Conservation (phyloP, 768 basidiomycete genomes). For the Pleurotus sapidus region DNA sequence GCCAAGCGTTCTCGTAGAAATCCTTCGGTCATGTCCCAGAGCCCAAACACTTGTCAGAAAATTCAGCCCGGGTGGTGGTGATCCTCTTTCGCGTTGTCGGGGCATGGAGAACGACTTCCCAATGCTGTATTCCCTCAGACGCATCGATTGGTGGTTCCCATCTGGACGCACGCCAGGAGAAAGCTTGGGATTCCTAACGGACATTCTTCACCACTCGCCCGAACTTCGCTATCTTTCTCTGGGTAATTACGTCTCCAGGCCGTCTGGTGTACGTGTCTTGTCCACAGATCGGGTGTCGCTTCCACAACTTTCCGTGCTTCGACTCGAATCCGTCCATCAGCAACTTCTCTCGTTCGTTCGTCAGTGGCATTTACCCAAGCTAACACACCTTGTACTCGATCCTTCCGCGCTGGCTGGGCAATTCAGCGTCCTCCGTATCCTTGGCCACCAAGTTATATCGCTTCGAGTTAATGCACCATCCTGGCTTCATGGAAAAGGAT, state of each 20-base stretch:
- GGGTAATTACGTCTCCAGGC: not conserved
- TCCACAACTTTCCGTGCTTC: not conserved
- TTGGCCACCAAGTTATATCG: not conserved
- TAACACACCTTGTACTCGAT: not conserved
- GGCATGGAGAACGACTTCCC: not conserved
- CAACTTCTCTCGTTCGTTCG: not conserved
- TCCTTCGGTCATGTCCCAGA: not conserved
- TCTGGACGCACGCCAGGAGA: not conserved
- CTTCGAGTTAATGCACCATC: not conserved
- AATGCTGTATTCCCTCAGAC: not conserved
- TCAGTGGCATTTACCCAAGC: not conserved
- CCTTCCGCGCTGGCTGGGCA: not conserved
- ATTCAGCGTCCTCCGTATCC: not conserved
- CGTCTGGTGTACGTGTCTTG: not conserved
- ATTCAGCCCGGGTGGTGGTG: not conserved
- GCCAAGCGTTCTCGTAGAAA: not conserved
- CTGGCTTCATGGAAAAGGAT: not conserved
- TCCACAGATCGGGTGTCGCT: not conserved
- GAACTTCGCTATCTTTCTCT: not conserved
- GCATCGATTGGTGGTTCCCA: not conserved
- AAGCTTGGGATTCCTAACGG: not conserved
- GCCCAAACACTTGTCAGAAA: not conserved
- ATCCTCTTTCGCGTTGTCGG: not conserved
- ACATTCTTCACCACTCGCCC: not conserved
- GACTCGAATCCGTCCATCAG: not conserved